A percentile compares a stretch with the other conserved stretches of the same genome.
Conservation (phyloP, 768 basidiomycete genomes). For the Tylopilus felleus region DNA sequence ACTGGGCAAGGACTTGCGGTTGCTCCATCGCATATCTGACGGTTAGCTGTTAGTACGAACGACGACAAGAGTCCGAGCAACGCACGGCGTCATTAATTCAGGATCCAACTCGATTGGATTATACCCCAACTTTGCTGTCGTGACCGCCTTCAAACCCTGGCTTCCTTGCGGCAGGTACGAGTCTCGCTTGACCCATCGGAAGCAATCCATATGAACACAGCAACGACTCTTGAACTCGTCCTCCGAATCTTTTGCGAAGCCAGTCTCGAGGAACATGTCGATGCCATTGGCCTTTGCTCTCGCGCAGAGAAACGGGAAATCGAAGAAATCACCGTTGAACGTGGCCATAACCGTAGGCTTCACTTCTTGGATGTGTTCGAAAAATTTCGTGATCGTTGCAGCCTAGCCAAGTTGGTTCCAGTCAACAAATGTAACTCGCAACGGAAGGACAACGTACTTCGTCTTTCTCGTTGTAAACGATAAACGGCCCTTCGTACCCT, state of each 20-base stretch:
- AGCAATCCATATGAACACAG: slow-evolving; percentile 98
- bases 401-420: slow-evolving; percentile 46
- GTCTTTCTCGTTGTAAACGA: slow-evolving; percentile 89
- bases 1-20: slow-evolving; percentile 91
- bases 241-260: slow-evolving; percentile 87
- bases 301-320: slow-evolving; percentile 94
- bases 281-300: slow-evolving; percentile 85
- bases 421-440: not conserved
- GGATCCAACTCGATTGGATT: slow-evolving; percentile 97
- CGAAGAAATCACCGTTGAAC: slow-evolving; percentile 99
- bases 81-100: slow-evolving; percentile 98
- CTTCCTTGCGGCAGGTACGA: slow-evolving; percentile 98
- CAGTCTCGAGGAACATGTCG: slow-evolving; percentile 94
- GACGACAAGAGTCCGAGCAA: slow-evolving; percentile 5
- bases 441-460: slow-evolving; percentile 52
- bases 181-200: slow-evolving; percentile 99
- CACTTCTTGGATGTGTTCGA: slow-evolving; percentile 88
- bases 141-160: slow-evolving; percentile 98
- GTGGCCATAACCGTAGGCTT: slow-evolving; percentile 97
- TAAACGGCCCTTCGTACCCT: slow-evolving; percentile 96
- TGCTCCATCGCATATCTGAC: slow-evolving; percentile 92
- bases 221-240: slow-evolving; percentile 92
- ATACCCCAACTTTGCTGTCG: slow-evolving; percentile 93
- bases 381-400: slow-evolving; percentile 81
- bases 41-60: not conserved